phyloP scores from a whole-genome alignment of 2,329 filamentous ascomycete species.

The Beauveria caledonica region DNA sequence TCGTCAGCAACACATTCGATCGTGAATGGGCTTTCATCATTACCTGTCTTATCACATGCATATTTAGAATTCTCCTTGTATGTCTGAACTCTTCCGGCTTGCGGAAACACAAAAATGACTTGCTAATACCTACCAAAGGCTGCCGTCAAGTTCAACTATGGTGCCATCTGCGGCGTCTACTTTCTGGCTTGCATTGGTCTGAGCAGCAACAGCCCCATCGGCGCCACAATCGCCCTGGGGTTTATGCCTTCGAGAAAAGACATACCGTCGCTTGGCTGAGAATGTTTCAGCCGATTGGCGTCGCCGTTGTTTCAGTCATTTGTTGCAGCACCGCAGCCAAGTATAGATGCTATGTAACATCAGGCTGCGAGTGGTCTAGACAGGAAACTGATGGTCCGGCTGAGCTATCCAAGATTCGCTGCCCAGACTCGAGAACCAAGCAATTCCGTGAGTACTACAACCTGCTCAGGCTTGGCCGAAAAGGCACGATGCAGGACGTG shows the following conservation, averaged over 20 bases:
- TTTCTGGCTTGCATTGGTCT: constrained; percentile 25
- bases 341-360: constrained; percentile 34
- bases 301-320: constrained; percentile 35
- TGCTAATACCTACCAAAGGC: neutral
- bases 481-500: constrained; percentile 10
- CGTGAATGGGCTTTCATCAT: constrained; percentile 44
- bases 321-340: constrained; percentile 38
- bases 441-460: neutral
- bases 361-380: neutral
- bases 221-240: constrained; percentile 40
- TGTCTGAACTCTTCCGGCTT: neutral
- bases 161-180: constrained; percentile 9
- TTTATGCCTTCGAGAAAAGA: constrained; percentile 32
- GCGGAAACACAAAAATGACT: neutral
- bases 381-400: constrained; percentile 10
- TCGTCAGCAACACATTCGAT: constrained; percentile 13
- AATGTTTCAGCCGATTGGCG: constrained; percentile 42
- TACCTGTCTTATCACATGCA: constrained; percentile 39
- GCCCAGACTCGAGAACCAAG: neutral
- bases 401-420: constrained; percentile 8
- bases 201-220: constrained; percentile 40
- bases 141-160: constrained; percentile 5
- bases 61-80: constrained; percentile 32
- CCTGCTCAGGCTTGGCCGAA: neutral
- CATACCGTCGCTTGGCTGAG: constrained; percentile 24